Conservation (phyloP, 163 green algal genomes). For the Chlorella variabilis region DNA sequence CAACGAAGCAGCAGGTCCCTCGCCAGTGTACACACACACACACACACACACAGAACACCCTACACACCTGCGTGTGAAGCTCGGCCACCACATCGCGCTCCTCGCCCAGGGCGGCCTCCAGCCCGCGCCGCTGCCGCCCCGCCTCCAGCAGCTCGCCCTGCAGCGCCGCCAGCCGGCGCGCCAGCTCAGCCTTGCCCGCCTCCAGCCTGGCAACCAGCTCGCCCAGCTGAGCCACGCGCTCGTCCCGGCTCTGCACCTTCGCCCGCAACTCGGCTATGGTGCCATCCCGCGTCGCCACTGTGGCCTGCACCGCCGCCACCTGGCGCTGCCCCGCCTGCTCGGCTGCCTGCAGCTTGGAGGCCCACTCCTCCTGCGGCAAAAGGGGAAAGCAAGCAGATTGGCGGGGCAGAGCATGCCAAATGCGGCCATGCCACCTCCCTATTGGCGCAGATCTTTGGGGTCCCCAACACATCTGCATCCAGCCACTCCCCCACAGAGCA, state of each 20-base stretch:
- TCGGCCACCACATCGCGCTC: not conserved
- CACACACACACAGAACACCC: no score
- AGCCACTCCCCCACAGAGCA: no score
- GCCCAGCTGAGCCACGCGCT: not conserved
- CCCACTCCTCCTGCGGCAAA: conserved; percentile 28
- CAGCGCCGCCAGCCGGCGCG: conserved; percentile 16
- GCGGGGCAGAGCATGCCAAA: not conserved
- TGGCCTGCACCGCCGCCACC: conserved; percentile 19
- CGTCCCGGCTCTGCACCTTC: not conserved
- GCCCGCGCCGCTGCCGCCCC: not conserved
- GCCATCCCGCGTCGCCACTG: conserved; percentile 11
- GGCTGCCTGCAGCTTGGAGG: not conserved
- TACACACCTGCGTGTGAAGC: conserved; percentile 32
- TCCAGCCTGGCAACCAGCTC: not conserved
- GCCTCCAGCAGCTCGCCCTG: conserved; percentile 8
- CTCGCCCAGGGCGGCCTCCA: not conserved
- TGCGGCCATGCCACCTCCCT: no score
- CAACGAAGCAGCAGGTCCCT: no score
- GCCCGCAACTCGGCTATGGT: conserved; percentile 16
- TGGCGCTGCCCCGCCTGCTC: not conserved
- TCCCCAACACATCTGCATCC: no score
- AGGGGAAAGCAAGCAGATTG: not conserved
- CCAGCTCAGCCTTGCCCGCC: conserved; percentile 31
- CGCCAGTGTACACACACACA: no score
- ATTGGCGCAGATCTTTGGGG: no score